Base-by-base conservation (phyloP, 257 asterid species). In the Scutellaria minor region DNA sequence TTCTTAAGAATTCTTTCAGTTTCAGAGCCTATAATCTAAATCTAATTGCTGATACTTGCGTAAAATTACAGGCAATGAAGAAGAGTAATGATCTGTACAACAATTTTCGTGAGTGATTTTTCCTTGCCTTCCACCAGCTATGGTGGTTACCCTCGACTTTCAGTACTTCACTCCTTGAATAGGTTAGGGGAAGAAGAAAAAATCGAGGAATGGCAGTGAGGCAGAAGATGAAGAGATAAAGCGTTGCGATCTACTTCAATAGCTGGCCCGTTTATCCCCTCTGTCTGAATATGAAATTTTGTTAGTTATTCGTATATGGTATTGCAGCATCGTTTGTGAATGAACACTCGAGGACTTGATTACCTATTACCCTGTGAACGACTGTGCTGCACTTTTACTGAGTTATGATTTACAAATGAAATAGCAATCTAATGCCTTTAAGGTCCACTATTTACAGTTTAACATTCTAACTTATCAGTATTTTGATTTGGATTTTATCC, bases 21-120 rank as follows among this genome's bases (percentile, higher is more conserved):
- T 39, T 12, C 22, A 31, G 64, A 60, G 57, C 61, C 39, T 37
- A 60, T 71, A 61, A 54, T 15, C 51, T 5, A 79, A 45, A 66
- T 72, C 40, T 82, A 46, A 72, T 10, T 47, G 64, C 68, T 48
- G 11, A 35, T 42, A 58, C 39, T 44, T 72, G 20, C 66, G 42
- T 74, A 55, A 60, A 39, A 24, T 65, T 64, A 8, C 82, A 86
- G 97, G 84, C 69, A 77, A 80, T 5, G 83, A 75, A 74, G 83
- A 75, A 74, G 86, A 79, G 54, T 78, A 78, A 48, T 79, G 83
- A 83, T 27, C 41, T 6, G 64, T 14, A 40, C 20, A 18, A 56
- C 68, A 31, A 6, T 64, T 54, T 50, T 24, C 20, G 68, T 27
- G 39, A 35, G 39, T 40, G 61, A 39, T 31, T 48, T 40, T 64